phyloP scores from a whole-genome alignment of 306 rosid species.

The Prunus mira region DNA sequence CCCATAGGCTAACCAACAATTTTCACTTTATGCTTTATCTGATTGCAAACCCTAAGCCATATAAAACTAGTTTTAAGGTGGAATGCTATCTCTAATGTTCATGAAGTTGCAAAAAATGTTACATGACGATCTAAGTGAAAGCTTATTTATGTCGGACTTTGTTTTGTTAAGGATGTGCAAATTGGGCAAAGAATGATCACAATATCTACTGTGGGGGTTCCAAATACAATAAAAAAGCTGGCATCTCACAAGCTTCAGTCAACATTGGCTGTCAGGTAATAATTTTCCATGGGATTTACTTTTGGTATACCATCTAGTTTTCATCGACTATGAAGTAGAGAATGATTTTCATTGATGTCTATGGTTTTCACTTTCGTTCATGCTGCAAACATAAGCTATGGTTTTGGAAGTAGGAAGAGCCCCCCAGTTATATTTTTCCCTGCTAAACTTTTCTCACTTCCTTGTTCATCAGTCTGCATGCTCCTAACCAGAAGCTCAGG shows the following conservation, averaged over 20 bases:
- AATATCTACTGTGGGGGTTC: conserved; percentile 96
- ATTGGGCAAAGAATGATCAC: conserved; percentile 99
- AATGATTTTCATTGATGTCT: background rate
- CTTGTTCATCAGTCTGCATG: conserved; percentile 71
- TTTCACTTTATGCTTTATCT: no score
- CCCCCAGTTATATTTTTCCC: background rate
- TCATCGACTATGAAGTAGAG: background rate
- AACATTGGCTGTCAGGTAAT: conserved; percentile 92
- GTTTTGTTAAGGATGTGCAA: conserved; percentile 60
- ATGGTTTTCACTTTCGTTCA: background rate
- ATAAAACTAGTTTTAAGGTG: background rate
- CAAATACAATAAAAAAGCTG: conserved; percentile 82
- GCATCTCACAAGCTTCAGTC: conserved; percentile 98
- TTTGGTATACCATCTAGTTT: background rate
- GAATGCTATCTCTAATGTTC: conserved; percentile 1
- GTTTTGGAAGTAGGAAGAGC: background rate
- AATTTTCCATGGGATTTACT: background rate
- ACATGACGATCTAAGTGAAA: background rate
- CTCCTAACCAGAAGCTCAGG: conserved; percentile 95
- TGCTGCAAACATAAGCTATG: background rate
- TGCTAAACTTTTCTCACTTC: conserved; percentile 8
- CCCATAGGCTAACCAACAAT: background rate
- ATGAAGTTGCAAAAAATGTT: background rate
- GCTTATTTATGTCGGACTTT: conserved; percentile 19
- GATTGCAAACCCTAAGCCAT: background rate